Evolutionary conservation across 2,329 filamentous ascomycete species (phyloP).

Genomic region (Fusarium sp.): DNA sequence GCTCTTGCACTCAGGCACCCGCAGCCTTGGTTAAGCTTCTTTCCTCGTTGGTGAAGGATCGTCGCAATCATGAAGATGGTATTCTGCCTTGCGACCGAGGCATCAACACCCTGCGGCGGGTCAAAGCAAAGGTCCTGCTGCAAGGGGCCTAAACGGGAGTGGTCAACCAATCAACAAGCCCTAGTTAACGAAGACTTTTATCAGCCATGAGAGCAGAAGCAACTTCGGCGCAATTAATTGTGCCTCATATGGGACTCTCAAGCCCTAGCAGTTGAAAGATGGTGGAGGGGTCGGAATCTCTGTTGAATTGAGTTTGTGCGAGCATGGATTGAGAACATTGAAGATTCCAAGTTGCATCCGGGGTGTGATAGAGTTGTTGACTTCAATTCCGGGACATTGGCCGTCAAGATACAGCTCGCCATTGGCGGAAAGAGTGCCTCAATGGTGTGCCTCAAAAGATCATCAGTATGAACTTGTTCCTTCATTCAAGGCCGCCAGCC

Average conservation of each 20-base stretch:
- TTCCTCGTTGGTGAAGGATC: slow-evolving; percentile 36
- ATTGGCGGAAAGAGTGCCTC: slow-evolving; percentile 9
- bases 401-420: not conserved
- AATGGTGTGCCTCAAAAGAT: not conserved
- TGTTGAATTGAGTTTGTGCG: slow-evolving; percentile 21
- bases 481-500: not conserved
- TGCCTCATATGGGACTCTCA: slow-evolving; percentile 1
- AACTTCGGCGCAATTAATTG: slow-evolving; percentile 14
- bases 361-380: not conserved
- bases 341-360: not conserved
- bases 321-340: slow-evolving; percentile 1
- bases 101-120: slow-evolving; percentile 19
- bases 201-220: slow-evolving; percentile 12
- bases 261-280: slow-evolving; percentile 2
- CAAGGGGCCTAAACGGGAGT: slow-evolving; percentile 17
- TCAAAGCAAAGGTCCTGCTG: slow-evolving; percentile 10
- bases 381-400: not conserved
- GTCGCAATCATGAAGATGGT: slow-evolving; percentile 11
- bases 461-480: not conserved
- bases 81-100: slow-evolving; percentile 37
- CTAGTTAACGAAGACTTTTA: slow-evolving; percentile 10
- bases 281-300: slow-evolving; percentile 15
- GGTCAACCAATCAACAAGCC: slow-evolving; percentile 24
- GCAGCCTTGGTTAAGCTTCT: slow-evolving; percentile 17
- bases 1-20: slow-evolving; percentile 7